Conservation (phyloP, 2,329 filamentous ascomycete genomes). For the Cladophialophora chaetospira region DNA sequence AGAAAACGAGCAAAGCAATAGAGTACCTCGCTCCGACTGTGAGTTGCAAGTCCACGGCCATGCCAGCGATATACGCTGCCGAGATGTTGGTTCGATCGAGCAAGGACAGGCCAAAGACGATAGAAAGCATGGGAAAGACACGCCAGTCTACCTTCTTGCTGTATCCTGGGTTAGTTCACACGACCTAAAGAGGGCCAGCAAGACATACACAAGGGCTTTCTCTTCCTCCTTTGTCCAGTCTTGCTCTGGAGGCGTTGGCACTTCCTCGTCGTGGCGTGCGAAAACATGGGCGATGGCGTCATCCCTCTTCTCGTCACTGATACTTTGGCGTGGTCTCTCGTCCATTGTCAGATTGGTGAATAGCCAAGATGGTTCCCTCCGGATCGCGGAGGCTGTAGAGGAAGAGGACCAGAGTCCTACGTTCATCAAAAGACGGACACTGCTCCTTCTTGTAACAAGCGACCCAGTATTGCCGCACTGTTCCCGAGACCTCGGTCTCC, state of each 20-base stretch:
- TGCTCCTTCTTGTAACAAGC: neutral
- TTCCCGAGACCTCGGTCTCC: neutral
- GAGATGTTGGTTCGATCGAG: slow-evolving; percentile 80
- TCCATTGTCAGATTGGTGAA: neutral
- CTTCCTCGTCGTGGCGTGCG: neutral
- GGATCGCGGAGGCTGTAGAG: too few relatives aligned
- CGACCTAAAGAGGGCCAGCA: neutral
- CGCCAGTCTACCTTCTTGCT: slow-evolving; percentile 8
- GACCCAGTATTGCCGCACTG: neutral
- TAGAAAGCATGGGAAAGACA: slow-evolving; percentile 10
- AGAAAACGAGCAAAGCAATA: slow-evolving; percentile 37
- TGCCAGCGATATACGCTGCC: slow-evolving; percentile 67
- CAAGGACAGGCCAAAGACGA: slow-evolving; percentile 40
- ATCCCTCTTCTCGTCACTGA: neutral
- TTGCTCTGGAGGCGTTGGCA: neutral
- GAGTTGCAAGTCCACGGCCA: neutral
- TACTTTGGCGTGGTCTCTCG: neutral
- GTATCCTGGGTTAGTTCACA: neutral
- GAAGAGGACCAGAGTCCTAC: neutral
- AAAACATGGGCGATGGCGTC: neutral
- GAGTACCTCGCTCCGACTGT: slow-evolving; percentile 8
- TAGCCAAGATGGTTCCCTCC: neutral
- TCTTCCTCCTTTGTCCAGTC: neutral
- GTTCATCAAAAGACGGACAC: too few relatives aligned
- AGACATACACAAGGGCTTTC: neutral